Evolutionary conservation across 2,329 filamentous ascomycete genomes (phyloP), one percentile per base, ranked within the genome.

Genomic region (Tolypocladium amazonense): DNA sequence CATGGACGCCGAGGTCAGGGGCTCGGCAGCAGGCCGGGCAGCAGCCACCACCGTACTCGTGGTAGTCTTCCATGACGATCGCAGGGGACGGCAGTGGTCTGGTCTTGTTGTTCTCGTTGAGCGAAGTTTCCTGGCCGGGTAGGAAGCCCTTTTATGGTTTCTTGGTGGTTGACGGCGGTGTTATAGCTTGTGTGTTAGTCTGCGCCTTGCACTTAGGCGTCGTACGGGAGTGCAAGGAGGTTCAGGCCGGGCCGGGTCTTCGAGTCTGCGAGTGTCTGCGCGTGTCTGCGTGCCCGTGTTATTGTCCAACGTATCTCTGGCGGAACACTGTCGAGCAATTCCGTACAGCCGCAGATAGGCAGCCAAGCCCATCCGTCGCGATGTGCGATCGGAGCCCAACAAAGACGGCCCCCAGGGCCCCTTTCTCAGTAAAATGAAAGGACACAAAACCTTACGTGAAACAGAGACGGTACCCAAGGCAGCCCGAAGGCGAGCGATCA

Each of bases 11-110:
- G 27, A 66, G 60, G 59, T 72, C 70, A 25, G 62, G 62, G 30
- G 70, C 66, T 30, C 63, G 66, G 62, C 72, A 74, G 64, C 72
- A 74, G 38, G 58, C 62, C 12, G 66, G 60, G 65, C 72, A 74
- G 60, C 71, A 72, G 33, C 58, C 54, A 30, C 15, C 25, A 23
- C 3, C 50, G 30, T 39, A 58, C 50, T 61, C 56, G 15, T 45
- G 12, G 41, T 11, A 30, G 56, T 47, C 41, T 2, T 33, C 30
- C 56, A 57, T 57, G n/a, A 23, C 41, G 25, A 5, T 20, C 7
- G 47, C 8, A 9, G 47, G 3, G 11, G 20, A 11, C 30, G 20
- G 4, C 20, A 14, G 4, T 35, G 30, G 11, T 54, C 12, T 54
- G 50, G 20, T 23, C 12, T n/a, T 5, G 27, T n/a, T 33, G 27